A percentile compares a stretch with the other conserved stretches of the same genome.
phyloP scores from a whole-genome alignment of 805 yeast species.

The Yarrowia phangngaensis region DNA sequence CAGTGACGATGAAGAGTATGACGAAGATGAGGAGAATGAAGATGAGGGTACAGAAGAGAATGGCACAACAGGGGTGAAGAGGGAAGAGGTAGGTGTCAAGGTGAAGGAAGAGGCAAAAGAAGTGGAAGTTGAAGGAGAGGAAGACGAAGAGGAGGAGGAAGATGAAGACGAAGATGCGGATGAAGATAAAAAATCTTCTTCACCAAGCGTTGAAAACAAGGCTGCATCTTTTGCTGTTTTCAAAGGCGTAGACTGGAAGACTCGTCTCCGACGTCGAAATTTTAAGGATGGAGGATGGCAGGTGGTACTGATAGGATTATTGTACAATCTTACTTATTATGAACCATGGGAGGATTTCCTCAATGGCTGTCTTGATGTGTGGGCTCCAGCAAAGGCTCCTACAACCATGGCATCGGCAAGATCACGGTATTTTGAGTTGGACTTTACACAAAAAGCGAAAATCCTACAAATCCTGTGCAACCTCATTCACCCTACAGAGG shows the following conservation, averaged over 20 bases:
- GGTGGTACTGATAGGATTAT: constrained; percentile 65
- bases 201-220: constrained; percentile 35
- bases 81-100: constrained; percentile 30
- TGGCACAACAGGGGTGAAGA: constrained; percentile 32
- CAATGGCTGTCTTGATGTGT: constrained; percentile 46
- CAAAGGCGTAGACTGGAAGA: constrained; percentile 57
- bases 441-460: constrained; percentile 52
- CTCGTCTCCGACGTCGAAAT: constrained; percentile 64
- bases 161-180: constrained; percentile 34
- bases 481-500: constrained; percentile 54
- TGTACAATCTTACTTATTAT: constrained; percentile 56
- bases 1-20: constrained; percentile 35
- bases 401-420: constrained; percentile 51
- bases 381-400: constrained; percentile 52
- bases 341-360: constrained; percentile 53
- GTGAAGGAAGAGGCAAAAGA: constrained; percentile 31
- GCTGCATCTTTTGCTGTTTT: constrained; percentile 31
- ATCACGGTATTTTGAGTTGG: constrained; percentile 54
- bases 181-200: constrained; percentile 18
- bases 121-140: constrained; percentile 33
- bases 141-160: constrained; percentile 34
- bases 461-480: constrained; percentile 61
- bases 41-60: constrained; percentile 35
- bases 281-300: constrained; percentile 88
- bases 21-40: constrained; percentile 34